Evolutionary conservation across 2,329 filamentous ascomycete genomes (phyloP).

Genomic region (Aspergillus tamarii): DNA sequence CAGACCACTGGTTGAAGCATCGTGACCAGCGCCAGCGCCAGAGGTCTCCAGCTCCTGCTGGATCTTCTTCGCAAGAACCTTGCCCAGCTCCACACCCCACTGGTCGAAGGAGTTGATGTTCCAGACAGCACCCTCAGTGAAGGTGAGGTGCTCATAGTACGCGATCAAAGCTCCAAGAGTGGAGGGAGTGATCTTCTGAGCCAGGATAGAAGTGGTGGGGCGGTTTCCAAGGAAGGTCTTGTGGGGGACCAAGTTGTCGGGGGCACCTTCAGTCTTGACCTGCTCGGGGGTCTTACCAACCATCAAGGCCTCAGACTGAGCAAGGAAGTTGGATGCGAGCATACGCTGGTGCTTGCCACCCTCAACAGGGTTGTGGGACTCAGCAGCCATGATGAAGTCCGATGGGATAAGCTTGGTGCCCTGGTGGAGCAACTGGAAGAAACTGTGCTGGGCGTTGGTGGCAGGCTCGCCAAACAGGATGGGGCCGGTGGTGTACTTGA

Average conservation of each 20-base stretch:
- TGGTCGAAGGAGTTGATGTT: slow-evolving; percentile 99
- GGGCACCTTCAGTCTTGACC: slow-evolving; percentile 52
- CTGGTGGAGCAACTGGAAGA: slow-evolving; percentile 99
- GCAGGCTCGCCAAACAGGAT: slow-evolving; percentile 97
- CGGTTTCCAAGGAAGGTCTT: slow-evolving; percentile 99
- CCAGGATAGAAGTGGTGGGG: slow-evolving; percentile 92
- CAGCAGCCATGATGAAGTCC: slow-evolving; percentile 94
- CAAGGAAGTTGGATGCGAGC: slow-evolving; percentile 56
- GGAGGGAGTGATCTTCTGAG: slow-evolving; percentile 89
- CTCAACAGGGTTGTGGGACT: slow-evolving; percentile 95
- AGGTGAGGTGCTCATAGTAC: slow-evolving; percentile 98
- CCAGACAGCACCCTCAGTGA: slow-evolving; percentile 97
- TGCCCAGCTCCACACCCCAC: slow-evolving; percentile 98
- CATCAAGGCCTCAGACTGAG: slow-evolving; percentile 58
- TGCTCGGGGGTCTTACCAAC: slow-evolving; percentile 53
- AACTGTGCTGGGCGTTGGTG: slow-evolving; percentile 99
- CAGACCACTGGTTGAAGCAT: slow-evolving; percentile 83
- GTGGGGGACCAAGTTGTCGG: slow-evolving; percentile 75
- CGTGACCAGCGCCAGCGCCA: slow-evolving; percentile 73
- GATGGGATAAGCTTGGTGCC: slow-evolving; percentile 98
- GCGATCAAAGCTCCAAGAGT: slow-evolving; percentile 94
- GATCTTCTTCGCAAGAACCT: slow-evolving; percentile 92
- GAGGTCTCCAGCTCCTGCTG: slow-evolving; percentile 78
- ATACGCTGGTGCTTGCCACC: slow-evolving; percentile 86
- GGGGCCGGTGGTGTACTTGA: slow-evolving; percentile 96